Evolutionary conservation across 192 early-diverging fungal species (phyloP), one percentile per base, ranked within the genome.

Genomic region (Thamnidium elegans): DNA sequence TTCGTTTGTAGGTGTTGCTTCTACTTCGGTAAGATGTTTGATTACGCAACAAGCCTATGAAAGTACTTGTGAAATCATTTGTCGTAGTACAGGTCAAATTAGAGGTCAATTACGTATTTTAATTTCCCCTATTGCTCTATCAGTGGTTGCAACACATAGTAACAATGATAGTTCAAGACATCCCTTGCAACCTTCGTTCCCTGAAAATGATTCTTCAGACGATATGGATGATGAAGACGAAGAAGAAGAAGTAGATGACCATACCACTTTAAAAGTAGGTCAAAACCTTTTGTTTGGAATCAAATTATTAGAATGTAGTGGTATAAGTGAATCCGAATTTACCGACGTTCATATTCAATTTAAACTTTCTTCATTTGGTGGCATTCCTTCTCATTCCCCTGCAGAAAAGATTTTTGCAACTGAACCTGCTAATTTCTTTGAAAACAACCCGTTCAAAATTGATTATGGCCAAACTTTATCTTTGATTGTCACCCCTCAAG

Each of bases 311-410:
- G 79, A 86, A 20, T 55, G 90, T 4, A 78, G 69, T 7, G 87
- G 87, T 1, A 61, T 92, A 20, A 74, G 65, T 23, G 87, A 88
- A 66, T 56, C 73, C 17, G 75, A 83, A 64, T 90, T 72, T 68
- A 83, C 79, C 14, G 82, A 92, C 54, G 80, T 92, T 26, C 90
- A 92, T 63, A 78, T 81, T 23, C 90, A 92, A 60, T 92, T 90
- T 73, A 78, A 82, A 52, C 70, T 84, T 3, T 86, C 82, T 4
- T 84, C 84, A 2, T 88, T 89, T 74, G 84, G 81, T 8, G 79
- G 71, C 20, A 72, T 73, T 14, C 20, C 61, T 26, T 47, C 72
- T 9, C 71, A 76, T 50, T 71, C 81, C 4, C 48, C 63, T 0
- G 69, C 50, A 7, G 84, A 84, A 55, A 77, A 80, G 11, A 59